Base-by-base conservation (phyloP, 495 filamentous ascomycete genomes). In the Podospora sp. region DNA sequence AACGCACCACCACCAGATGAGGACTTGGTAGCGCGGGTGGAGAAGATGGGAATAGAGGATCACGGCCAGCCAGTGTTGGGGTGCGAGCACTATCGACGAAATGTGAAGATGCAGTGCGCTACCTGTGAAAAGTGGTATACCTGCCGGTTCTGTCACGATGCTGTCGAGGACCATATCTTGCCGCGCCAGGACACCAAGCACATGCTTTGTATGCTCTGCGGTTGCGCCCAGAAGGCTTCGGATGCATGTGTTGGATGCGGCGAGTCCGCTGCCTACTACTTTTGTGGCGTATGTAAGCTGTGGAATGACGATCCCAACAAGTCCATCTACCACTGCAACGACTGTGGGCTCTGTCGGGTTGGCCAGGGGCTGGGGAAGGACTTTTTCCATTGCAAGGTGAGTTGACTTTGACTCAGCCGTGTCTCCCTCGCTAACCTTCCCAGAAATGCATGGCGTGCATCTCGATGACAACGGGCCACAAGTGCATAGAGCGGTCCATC, bases 121-220 rank as follows among this genome's bases (percentile, higher is more conserved):
- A 86, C 90, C 51, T 99, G 95, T 80, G 87, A 88, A 71, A 88
- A 84, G 68, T 99, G 96, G 96, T 94, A 97, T 71, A 92, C 96
- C 0, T 99, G 95, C 72, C 90, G 95, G 22, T 90, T 97, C 75
- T 99, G 95, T 75, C 95, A 99, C 75, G 94, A 99, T 70, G 89
- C 87, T 52, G 85, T 84, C 24, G 91, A 97, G 75, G 89, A 93
- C 72, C 95, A 99, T 79, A 82, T 79, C 71, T 82, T 99, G 63
- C 86, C 90, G 72, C 88, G 95, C 55, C 87, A 86, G 59, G 90
- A 91, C 67, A 98, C 94, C 26, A 90, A 90, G 78, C 89, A 97
- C 75, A 99, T 99, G 95, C 83, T 98, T 22, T 99, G 95, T 80
- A 99, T 99, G 95, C 83, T 94, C 29, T 99, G 95, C 79, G 89